Evolutionary conservation across 176 grass and related monocot genomes (phyloP).

Genomic region (Zoysia pacifica): DNA sequence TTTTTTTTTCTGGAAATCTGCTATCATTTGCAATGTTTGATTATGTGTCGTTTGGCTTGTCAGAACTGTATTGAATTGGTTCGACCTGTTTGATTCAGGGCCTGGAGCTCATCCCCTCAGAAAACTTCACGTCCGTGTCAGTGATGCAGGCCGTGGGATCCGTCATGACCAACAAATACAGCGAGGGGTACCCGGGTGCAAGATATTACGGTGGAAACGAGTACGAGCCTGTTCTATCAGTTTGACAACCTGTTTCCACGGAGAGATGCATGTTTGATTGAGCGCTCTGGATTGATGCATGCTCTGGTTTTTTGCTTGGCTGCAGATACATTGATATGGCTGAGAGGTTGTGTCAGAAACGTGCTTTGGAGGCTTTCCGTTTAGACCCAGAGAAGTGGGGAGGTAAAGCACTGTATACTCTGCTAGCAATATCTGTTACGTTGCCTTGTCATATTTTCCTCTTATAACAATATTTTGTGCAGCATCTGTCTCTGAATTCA

Average conservation of each 20-base stretch:
- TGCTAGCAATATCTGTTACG: neutral
- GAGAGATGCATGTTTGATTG: neutral
- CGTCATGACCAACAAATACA: constrained; percentile 99
- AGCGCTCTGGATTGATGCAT: constrained; percentile 17
- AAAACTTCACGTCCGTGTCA: constrained; percentile 92
- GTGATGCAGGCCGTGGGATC: constrained; percentile 99
- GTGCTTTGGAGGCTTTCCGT: constrained; percentile 82
- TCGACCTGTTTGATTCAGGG: constrained; percentile 52
- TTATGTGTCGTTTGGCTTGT: neutral
- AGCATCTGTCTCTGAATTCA: constrained; percentile 2
- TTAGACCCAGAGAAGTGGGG: constrained; percentile 97
- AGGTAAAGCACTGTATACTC: constrained; percentile 54
- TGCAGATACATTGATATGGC: constrained; percentile 96
- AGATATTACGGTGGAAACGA: constrained; percentile 99
- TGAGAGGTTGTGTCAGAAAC: constrained; percentile 87
- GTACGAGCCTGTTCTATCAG: constrained; percentile 37
- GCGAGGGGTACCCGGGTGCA: constrained; percentile 95
- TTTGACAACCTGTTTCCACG: neutral
- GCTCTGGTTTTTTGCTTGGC: constrained; percentile 35
- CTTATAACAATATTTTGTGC: neutral
- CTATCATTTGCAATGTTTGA: neutral
- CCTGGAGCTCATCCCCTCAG: constrained; percentile 96
- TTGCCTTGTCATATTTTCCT: constrained; percentile 2
- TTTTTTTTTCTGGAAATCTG: neutral
- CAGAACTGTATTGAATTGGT: constrained; percentile 10